Conservation (phyloP, 1,284 basidiomycete species). For the Flammula alnicola region DNA sequence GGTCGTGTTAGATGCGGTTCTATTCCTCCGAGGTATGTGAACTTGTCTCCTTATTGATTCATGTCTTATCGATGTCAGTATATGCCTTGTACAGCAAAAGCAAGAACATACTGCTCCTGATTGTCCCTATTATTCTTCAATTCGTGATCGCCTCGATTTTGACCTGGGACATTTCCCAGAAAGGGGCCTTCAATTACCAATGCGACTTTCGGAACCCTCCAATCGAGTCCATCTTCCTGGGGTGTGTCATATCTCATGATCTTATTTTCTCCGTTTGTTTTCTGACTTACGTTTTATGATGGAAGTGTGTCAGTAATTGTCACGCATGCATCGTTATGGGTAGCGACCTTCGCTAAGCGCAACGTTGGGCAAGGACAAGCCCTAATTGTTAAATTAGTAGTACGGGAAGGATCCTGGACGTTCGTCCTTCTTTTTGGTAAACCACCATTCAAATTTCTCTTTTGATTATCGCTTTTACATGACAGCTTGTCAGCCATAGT, state of each 20-base stretch:
- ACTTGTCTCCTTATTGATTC: neutral
- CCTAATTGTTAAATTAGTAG: constrained; percentile 7
- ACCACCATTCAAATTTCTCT: neutral
- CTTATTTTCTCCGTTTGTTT: too few relatives aligned
- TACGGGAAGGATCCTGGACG: constrained; percentile 11
- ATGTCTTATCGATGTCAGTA: constrained; percentile 1
- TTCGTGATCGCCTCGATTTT: constrained; percentile 5
- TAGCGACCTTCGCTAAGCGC: constrained; percentile 7
- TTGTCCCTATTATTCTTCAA: constrained; percentile 10
- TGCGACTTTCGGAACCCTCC: constrained; percentile 10
- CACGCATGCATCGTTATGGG: constrained; percentile 12
- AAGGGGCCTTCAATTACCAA: constrained; percentile 9
- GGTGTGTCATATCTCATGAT: neutral
- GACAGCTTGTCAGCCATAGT: constrained; percentile 7
- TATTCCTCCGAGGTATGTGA: constrained; percentile 13
- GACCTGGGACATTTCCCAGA: neutral
- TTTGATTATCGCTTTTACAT: neutral
- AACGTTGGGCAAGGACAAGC: constrained; percentile 12
- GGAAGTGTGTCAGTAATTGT: constrained; percentile 11
- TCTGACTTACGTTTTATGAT: too few relatives aligned
- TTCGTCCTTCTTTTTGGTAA: constrained; percentile 9
- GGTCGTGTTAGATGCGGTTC: constrained; percentile 6
- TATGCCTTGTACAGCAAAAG: constrained; percentile 12
- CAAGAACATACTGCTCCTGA: constrained; percentile 2
- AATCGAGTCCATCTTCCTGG: constrained; percentile 4